phyloP scores from a whole-genome alignment of 1,284 basidiomycete species.

The Heimioporus retisporus region DNA sequence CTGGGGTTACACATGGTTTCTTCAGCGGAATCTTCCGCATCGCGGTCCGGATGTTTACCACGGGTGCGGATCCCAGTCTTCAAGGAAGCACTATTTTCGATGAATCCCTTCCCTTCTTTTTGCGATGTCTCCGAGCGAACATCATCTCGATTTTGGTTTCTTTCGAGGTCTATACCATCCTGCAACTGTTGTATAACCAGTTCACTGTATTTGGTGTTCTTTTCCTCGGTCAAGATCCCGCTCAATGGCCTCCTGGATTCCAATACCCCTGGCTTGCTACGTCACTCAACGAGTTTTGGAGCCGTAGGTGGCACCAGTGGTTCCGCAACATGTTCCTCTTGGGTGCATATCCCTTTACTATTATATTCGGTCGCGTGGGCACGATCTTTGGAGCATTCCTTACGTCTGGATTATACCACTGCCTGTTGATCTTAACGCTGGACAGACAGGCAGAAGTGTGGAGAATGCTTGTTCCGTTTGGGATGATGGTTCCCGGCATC shows the following conservation, averaged over 20 bases:
- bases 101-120: slow-evolving; percentile 44
- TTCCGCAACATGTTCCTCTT: slow-evolving; percentile 9
- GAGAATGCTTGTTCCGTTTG: slow-evolving; percentile 60
- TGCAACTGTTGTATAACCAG: not conserved
- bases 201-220: not conserved
- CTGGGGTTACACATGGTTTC: not conserved
- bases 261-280: slow-evolving; percentile 6
- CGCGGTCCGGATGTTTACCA: not conserved
- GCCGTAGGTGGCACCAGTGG: slow-evolving; percentile 44
- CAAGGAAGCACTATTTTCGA: not conserved
- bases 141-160: slow-evolving; percentile 54
- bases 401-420: slow-evolving; percentile 64
- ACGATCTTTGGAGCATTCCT: slow-evolving; percentile 64
- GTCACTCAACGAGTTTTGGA: slow-evolving; percentile 9
- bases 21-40: not conserved
- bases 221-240: slow-evolving; percentile 4
- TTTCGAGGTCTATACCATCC: slow-evolving; percentile 26
- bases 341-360: not conserved
- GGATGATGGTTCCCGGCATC: slow-evolving; percentile 63
- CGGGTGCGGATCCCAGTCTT: not conserved
- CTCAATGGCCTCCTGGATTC: slow-evolving; percentile 10
- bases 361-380: slow-evolving; percentile 54
- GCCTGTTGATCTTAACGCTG: slow-evolving; percentile 59
- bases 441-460: slow-evolving; percentile 56
- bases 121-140: slow-evolving; percentile 54